A percentile compares a stretch with the other conserved stretches of the same genome.
phyloP scores from a whole-genome alignment of 2,329 filamentous ascomycete species.

The Plectosphaerella sp. region DNA sequence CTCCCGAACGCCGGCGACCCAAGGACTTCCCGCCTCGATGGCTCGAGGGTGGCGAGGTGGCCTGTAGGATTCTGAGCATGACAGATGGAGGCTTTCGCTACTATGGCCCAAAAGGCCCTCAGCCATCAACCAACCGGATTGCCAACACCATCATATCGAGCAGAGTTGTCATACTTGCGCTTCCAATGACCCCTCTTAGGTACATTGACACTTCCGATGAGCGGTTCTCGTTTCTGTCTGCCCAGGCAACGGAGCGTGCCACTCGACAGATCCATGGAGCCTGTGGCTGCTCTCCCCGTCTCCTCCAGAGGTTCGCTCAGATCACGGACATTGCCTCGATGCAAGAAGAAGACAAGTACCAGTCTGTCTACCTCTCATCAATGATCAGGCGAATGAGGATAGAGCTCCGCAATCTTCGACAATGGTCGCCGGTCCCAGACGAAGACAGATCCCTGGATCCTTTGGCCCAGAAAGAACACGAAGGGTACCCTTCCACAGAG shows the following conservation, averaged over 20 bases:
- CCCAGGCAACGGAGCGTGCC: conserved; percentile 26
- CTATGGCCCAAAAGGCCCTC: conserved; percentile 26
- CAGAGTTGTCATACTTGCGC: conserved; percentile 31
- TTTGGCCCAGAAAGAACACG: too few relatives aligned
- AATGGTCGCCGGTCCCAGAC: conserved; percentile 7
- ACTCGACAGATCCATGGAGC: conserved; percentile 34
- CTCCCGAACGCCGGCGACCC: conserved; percentile 27
- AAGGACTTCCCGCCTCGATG: conserved; percentile 29
- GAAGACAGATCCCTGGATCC: neutral
- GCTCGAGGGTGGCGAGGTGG: conserved; percentile 29
- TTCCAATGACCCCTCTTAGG: conserved; percentile 30
- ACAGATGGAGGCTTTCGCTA: conserved; percentile 31
- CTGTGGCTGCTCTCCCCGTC: conserved; percentile 34
- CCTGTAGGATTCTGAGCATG: conserved; percentile 26
- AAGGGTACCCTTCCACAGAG: neutral
- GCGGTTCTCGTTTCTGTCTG: conserved; percentile 32
- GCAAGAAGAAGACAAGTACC: conserved; percentile 22
- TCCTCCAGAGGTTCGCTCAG: conserved; percentile 30
- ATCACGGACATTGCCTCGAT: conserved; percentile 31
- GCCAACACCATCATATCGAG: conserved; percentile 35
- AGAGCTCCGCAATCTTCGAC: conserved; percentile 15
- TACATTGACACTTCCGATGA: conserved; percentile 18
- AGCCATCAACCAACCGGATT: conserved; percentile 25
- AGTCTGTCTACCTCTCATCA: too few relatives aligned
- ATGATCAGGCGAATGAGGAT: conserved; percentile 14